Percentiles rank a stretch among this genome's conserved stretches.
Conservation (phyloP, 2,329 filamentous ascomycete species). For the Hysterium pulicare region DNA sequence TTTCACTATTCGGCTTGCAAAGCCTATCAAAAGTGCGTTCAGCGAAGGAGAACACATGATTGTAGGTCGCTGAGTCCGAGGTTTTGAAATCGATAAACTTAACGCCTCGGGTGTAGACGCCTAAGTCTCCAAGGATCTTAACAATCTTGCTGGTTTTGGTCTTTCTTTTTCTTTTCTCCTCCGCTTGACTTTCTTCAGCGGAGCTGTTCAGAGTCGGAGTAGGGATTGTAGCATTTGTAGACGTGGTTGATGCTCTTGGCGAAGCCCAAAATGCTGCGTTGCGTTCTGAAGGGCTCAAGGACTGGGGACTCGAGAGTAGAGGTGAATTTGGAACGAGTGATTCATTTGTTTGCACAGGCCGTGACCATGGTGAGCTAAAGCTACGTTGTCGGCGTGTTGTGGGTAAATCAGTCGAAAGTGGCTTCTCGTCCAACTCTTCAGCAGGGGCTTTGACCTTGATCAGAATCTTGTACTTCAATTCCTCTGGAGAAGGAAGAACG, state of each 20-base stretch:
- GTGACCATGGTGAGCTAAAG: slow-evolving; percentile 72
- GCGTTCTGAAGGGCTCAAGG: slow-evolving; percentile 52
- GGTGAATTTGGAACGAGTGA: slow-evolving; percentile 48
- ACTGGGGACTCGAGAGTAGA: slow-evolving; percentile 50
- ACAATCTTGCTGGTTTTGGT: slow-evolving; percentile 77
- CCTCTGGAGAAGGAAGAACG: slow-evolving; percentile 77
- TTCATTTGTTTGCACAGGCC: slow-evolving; percentile 60
- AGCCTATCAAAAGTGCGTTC: slow-evolving; percentile 83
- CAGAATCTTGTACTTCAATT: slow-evolving; percentile 77
- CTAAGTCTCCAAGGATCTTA: slow-evolving; percentile 76
- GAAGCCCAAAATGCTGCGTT: slow-evolving; percentile 46
- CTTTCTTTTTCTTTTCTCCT: slow-evolving; percentile 58
- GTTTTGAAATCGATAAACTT: slow-evolving; percentile 81
- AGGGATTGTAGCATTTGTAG: slow-evolving; percentile 54
- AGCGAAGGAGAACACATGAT: slow-evolving; percentile 94
- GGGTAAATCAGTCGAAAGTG: slow-evolving; percentile 31
- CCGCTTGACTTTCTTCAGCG: slow-evolving; percentile 74
- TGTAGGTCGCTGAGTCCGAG: slow-evolving; percentile 77
- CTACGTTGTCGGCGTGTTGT: slow-evolving; percentile 55
- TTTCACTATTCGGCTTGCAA: slow-evolving; percentile 69
- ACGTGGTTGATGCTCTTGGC: slow-evolving; percentile 54
- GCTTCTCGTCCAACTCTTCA: slow-evolving; percentile 46
- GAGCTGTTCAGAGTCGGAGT: slow-evolving; percentile 54
- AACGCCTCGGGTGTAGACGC: slow-evolving; percentile 72
- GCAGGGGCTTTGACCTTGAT: slow-evolving; percentile 91